Evolutionary conservation across 129 eudicot species (phyloP).

Genomic region (Gnaphalium uliginosum): DNA sequence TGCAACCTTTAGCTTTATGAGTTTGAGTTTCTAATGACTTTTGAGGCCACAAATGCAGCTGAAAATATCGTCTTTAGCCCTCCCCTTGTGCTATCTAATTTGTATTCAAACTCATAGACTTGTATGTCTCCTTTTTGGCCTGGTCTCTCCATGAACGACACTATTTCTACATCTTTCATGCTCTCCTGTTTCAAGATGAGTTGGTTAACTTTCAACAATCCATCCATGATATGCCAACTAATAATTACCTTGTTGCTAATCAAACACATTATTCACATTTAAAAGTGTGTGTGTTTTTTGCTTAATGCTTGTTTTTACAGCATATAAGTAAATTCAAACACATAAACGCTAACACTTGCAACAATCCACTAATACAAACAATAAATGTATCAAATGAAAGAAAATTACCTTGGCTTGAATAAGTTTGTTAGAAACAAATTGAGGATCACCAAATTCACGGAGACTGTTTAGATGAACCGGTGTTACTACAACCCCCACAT

Average conservation of each 20-base stretch:
- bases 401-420: constrained; percentile 81
- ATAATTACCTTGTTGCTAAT: neutral
- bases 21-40: neutral
- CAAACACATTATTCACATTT: neutral
- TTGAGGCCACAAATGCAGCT: constrained; percentile 78
- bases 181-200: constrained; percentile 58
- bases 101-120: constrained; percentile 85
- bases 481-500: constrained; percentile 79
- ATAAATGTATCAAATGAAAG: neutral
- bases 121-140: constrained; percentile 47
- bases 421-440: constrained; percentile 78
- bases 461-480: constrained; percentile 70
- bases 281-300: neutral
- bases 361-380: too few species aligned
- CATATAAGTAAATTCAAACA: neutral
- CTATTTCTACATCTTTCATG: constrained; percentile 77
- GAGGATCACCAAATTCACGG: constrained; percentile 73
- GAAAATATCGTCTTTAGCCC: constrained; percentile 81
- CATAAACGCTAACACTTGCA: neutral
- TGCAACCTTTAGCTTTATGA: constrained; percentile 9
- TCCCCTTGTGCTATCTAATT: constrained; percentile 84
- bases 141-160: constrained; percentile 61
- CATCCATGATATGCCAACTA: neutral
- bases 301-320: neutral
- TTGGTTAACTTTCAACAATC: neutral